Conservation (phyloP, 1,284 basidiomycete species). For the Chondrostereum purpureum region DNA sequence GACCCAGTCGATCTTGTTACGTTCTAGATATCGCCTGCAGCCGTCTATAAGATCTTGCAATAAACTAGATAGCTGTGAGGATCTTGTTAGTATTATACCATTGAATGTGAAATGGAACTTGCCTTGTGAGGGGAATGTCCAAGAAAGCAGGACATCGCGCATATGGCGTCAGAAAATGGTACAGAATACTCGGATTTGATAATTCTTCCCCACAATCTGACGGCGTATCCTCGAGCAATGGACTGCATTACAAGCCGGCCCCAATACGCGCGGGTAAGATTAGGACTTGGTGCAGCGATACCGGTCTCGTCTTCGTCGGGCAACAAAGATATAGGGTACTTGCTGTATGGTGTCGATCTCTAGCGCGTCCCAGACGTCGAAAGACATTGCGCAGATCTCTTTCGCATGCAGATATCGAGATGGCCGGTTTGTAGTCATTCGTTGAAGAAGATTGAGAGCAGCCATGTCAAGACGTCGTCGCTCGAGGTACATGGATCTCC, state of each 20-base stretch:
- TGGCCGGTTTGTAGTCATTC: constrained; percentile 27
- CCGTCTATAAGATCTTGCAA: constrained; percentile 33
- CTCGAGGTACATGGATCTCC: constrained; percentile 38
- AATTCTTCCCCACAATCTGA: constrained; percentile 35
- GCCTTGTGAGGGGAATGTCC: constrained; percentile 40
- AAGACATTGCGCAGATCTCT: constrained; percentile 30
- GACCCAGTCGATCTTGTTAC: constrained; percentile 15
- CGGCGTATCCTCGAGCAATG: constrained; percentile 37
- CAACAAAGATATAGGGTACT: constrained; percentile 26
- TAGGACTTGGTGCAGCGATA: constrained; percentile 25
- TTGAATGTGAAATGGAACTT: too few relatives aligned
- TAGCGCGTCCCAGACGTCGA: constrained; percentile 51
- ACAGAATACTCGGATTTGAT: constrained; percentile 15
- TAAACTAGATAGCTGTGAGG: too few relatives aligned
- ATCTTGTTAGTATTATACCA: too few relatives aligned
- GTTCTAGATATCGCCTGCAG: constrained; percentile 38
- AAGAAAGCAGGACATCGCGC: constrained; percentile 50
- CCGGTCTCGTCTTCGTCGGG: constrained; percentile 11
- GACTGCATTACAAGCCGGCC: constrained; percentile 36
- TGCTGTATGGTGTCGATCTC: constrained; percentile 30
- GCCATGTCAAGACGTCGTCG: constrained; percentile 36
- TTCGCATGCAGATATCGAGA: constrained; percentile 31
- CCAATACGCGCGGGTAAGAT: constrained; percentile 49
- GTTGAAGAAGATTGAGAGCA: constrained; percentile 34
- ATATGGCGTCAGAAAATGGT: constrained; percentile 43